Percentiles rank a stretch among this genome's conserved stretches.
phyloP scores from a whole-genome alignment of 2,329 filamentous ascomycete genomes.

The Huntiella omanensis region DNA sequence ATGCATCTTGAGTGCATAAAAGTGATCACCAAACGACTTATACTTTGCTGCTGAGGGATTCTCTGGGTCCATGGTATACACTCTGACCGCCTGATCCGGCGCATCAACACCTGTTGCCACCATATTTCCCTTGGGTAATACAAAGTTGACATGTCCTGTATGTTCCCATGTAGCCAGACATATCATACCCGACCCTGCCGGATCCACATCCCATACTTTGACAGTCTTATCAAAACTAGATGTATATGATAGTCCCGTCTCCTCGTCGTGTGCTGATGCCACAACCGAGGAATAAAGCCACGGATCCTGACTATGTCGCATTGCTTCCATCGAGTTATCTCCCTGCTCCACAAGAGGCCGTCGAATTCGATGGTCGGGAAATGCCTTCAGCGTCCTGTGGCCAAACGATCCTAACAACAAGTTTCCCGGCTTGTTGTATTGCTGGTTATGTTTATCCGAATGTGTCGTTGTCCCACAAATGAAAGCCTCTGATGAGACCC shows the following conservation, averaged over 20 bases:
- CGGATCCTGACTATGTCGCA: constrained; percentile 38
- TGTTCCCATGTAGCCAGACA: constrained; percentile 32
- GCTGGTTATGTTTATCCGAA: constrained; percentile 43
- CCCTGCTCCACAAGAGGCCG: constrained; percentile 33
- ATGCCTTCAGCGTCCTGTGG: constrained; percentile 27
- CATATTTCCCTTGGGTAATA: constrained; percentile 24
- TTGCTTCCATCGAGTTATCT: constrained; percentile 35
- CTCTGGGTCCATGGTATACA: constrained; percentile 29
- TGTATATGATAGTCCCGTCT: constrained; percentile 31
- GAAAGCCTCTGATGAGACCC: constrained; percentile 34
- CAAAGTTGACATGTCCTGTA: constrained; percentile 42
- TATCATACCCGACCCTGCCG: constrained; percentile 22
- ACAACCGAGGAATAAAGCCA: constrained; percentile 49
- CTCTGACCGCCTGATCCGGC: constrained; percentile 31
- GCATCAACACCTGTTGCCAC: constrained; percentile 43
- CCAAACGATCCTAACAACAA: constrained; percentile 33
- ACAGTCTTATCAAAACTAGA: constrained; percentile 44
- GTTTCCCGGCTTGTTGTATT: constrained; percentile 48
- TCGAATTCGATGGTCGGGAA: constrained; percentile 36
- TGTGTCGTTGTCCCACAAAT: constrained; percentile 45
- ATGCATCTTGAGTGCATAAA: neutral
- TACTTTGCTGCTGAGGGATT: constrained; percentile 22
- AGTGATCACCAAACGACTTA: constrained; percentile 16
- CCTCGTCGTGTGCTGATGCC: constrained; percentile 35
- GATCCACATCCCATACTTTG: constrained; percentile 34